Evolutionary conservation across 2,329 filamentous ascomycete genomes (phyloP), one percentile per base, ranked within the genome.

Genomic region (Fusarium verticillioides): DNA sequence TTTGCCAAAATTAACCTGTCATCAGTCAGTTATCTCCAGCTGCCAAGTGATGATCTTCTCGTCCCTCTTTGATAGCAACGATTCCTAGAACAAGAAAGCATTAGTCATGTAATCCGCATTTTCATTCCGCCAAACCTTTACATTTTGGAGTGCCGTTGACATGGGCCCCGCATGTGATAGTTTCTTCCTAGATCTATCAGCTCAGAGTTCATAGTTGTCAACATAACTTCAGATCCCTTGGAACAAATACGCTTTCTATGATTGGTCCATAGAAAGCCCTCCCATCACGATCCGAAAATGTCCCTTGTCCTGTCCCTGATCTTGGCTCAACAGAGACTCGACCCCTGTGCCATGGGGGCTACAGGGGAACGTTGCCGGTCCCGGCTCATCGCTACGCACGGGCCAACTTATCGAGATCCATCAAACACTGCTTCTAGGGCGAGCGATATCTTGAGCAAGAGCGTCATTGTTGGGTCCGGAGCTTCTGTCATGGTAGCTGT

Each of bases 1-100:
- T 42, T 63, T 54, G 62, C 54, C 54, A 61, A 53, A 57, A 63
- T 63, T 46, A 70, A 56, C 61, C 53, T 60, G 65, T 71, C 61
- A 76, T 73, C 70, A 77, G 73, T 57, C 60, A 72, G 56, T 69
- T 76, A 69, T 69, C 67, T 71, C 71, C 59, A 46, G 61, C n/a
- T 65, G 73, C 54, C 63, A 72, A 66, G 68, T 68, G 63, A 49
- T 49, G 61, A 65, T 60, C 59, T 60, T 56, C 39, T 60, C 60
- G 46, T 44, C 63, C 28, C 58, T 73, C 37, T 54, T 66, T 61
- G 63, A 74, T 70, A 67, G 50, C 44, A 66, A 69, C 21, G 39
- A 30, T 56, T 21, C 50, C 60, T 50, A 32, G 59, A 70, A 72
- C 50, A 47, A 54, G 52, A 75, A 57, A 44, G 43, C 49, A 66